Conservation (phyloP, 768 basidiomycete species). For the Leucocoprinus birnbaumii region DNA sequence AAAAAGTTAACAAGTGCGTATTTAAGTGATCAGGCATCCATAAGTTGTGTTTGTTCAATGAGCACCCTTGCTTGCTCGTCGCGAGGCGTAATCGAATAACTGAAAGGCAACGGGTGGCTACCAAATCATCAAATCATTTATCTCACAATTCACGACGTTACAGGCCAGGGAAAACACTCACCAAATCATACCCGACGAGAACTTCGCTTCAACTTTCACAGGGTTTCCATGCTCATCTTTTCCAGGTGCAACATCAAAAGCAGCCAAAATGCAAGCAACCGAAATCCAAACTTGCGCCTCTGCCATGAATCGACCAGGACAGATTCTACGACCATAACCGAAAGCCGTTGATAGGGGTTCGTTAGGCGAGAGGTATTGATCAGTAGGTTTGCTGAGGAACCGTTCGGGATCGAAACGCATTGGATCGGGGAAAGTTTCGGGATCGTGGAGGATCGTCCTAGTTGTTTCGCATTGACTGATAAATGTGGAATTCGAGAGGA, state of each 20-base stretch:
- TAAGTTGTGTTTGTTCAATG: constrained; percentile 13
- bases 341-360: constrained; percentile 36
- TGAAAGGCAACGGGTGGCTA: constrained; percentile 22
- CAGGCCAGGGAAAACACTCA: constrained; percentile 21
- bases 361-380: constrained; percentile 26
- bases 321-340: constrained; percentile 43
- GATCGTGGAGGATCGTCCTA: constrained; percentile 53
- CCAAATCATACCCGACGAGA: constrained; percentile 44
- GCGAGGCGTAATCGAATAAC: constrained; percentile 21
- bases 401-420: constrained; percentile 47
- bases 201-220: constrained; percentile 28
- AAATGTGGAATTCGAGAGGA: background rate
- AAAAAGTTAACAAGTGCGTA: background rate
- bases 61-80: constrained; percentile 13
- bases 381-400: constrained; percentile 28
- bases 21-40: constrained; percentile 1
- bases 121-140: background rate
- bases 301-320: constrained; percentile 45
- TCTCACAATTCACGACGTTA: background rate
- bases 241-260: constrained; percentile 36
- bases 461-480: background rate
- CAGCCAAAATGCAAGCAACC: constrained; percentile 39
- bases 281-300: constrained; percentile 44
- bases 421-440: constrained; percentile 41
- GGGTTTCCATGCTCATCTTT: constrained; percentile 31